Evolutionary conservation across 73 alveolate species (phyloP).

Genomic region (Tetrahymena elliotti): DNA sequence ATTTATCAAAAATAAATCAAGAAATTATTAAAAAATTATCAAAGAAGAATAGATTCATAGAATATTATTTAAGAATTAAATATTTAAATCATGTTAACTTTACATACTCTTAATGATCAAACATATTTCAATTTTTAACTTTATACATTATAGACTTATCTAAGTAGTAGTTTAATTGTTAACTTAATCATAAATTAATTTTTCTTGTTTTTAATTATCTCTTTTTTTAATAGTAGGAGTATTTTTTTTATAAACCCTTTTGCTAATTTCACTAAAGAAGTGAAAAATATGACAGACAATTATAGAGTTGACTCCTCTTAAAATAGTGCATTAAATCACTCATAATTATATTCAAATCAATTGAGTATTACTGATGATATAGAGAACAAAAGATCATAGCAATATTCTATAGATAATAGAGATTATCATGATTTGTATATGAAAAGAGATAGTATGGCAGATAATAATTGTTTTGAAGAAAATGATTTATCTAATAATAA

Average conservation of each 20-base stretch:
- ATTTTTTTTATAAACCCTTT: neutral
- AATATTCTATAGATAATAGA: neutral
- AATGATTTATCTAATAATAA: neutral
- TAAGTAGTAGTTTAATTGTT: neutral
- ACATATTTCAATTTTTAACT: too few relatives aligned
- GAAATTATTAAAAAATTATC: too few relatives aligned
- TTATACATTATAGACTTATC: too few relatives aligned
- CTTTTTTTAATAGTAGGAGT: neutral
- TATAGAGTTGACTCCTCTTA: neutral
- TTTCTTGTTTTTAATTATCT: too few relatives aligned
- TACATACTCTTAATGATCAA: too few relatives aligned
- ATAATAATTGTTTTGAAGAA: neutral
- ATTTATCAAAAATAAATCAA: too few relatives aligned
- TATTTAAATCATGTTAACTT: too few relatives aligned
- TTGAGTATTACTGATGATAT: neutral
- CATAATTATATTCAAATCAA: neutral
- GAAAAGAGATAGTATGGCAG: neutral
- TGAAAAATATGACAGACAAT: neutral
- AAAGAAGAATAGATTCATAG: too few relatives aligned
- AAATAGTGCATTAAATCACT: neutral
- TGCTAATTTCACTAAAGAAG: too few relatives aligned
- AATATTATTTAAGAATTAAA: too few relatives aligned
- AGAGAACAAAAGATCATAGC: neutral
- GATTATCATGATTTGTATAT: neutral
- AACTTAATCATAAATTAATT: too few relatives aligned